Evolutionary conservation across 208 protist species (phyloP), one percentile per base, ranked within the genome.

Genomic region (Trichomonas gallinae): DNA sequence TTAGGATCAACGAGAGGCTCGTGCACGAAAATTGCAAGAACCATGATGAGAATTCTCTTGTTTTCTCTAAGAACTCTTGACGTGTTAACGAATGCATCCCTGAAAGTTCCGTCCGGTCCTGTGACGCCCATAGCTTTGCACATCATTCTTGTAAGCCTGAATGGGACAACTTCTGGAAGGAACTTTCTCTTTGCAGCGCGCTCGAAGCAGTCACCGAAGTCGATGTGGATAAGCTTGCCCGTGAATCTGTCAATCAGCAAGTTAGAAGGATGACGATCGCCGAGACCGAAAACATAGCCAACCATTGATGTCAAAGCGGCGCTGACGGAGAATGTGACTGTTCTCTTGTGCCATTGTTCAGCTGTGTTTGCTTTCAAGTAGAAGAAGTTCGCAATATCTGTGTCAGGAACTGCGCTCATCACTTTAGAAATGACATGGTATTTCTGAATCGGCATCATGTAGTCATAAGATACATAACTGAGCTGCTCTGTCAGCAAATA

Each of bases 161-260:
- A 96, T 83, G 93, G 93, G 46, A 96, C 93, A 63, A 96, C 46
- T 81, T 96, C 93, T 17, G 93, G 93, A 23, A 96, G 26, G 36
- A 82, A 42, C 49, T 58, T 8, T 26, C 97, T 13, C 13, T 42
- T 38, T 6, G 63, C 96, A 15, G 96, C 97, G 0, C 89, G 42
- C 34, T 97, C 97, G 63, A 97, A 97, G 31, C 97, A 97, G 38
- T 97, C 93, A 82, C 51, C 51, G 42, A 82, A 96, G 31, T 96
- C 93, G 40, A 96, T 96, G 23, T 96, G 93, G 38, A 96, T 40
- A 3, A 96, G 46, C 72, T 82, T 81, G 11, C 93, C 93, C 11
- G 46, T 83, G 46, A 21, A 31, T 38, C 34, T 34, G 34, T 96
- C 93, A 11, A 96, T 82, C 38, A 96, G 34, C 15, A 96, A 48